phyloP scores from a whole-genome alignment of 2,329 filamentous ascomycete genomes.

The Aotearoamyces nothofagi region DNA sequence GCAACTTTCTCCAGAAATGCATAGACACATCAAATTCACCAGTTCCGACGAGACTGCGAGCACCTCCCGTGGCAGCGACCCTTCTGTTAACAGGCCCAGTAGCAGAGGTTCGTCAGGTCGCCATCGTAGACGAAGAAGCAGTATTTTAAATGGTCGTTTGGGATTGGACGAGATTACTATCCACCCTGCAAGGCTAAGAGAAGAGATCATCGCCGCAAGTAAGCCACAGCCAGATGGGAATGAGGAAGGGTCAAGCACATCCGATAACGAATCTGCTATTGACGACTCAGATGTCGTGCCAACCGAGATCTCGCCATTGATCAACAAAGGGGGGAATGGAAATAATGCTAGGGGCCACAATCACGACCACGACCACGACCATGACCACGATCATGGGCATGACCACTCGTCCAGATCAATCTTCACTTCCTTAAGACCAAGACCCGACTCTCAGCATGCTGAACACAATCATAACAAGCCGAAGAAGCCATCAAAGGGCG shows the following conservation, averaged over 20 bases:
- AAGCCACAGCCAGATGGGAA: constrained; percentile 43
- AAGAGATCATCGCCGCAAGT: constrained; percentile 82
- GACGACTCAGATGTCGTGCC: constrained; percentile 20
- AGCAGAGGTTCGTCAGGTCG: constrained; percentile 11
- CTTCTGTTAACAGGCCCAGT: constrained; percentile 6
- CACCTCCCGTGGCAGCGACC: constrained; percentile 8
- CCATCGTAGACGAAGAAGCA: constrained; percentile 15
- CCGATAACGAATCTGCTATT: constrained; percentile 17
- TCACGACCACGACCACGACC: constrained; percentile 9
- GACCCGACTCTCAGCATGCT: constrained; percentile 33
- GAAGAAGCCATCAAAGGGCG: constrained; percentile 42
- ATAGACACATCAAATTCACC: constrained; percentile 14
- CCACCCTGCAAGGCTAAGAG: constrained; percentile 78
- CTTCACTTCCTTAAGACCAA: too few species aligned
- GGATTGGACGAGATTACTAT: constrained; percentile 62
- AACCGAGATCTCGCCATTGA: constrained; percentile 16
- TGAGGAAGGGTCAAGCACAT: constrained; percentile 30
- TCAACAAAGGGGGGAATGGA: neutral
- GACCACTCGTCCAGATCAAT: too few species aligned
- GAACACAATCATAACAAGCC: constrained; percentile 73
- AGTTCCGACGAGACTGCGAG: constrained; percentile 14
- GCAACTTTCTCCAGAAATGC: constrained; percentile 12
- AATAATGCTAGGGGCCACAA: constrained; percentile 2
- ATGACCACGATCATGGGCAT: constrained; percentile 7
- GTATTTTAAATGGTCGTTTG: constrained; percentile 35